Conservation (phyloP, 164 flowering plant species). For the Dillenia suffruticosa region DNA sequence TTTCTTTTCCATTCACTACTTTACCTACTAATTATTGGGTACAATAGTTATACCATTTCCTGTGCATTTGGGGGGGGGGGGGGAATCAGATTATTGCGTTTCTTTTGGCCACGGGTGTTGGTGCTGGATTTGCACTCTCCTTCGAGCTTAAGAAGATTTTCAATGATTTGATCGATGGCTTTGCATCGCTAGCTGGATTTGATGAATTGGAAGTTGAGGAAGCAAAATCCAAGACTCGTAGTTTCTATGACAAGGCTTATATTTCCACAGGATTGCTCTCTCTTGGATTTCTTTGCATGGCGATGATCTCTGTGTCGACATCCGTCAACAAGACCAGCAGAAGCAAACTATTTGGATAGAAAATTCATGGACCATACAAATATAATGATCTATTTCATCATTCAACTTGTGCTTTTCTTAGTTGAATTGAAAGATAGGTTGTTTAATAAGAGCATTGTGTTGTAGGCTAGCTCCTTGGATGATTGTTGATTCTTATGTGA, state of each 20-base stretch:
- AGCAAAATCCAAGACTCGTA: conserved; percentile 3
- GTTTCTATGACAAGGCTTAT: conserved; percentile 24
- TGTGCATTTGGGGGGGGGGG: too few relatives aligned
- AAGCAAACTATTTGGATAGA: conserved; percentile 7
- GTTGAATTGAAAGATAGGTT: too few relatives aligned
- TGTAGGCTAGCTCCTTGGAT: too few relatives aligned
- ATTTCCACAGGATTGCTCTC: conserved; percentile 26
- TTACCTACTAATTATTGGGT: neutral
- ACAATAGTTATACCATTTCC: too few relatives aligned
- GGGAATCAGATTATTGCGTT: conserved; percentile 29
- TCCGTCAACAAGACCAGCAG: conserved; percentile 8
- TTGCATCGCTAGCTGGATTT: neutral
- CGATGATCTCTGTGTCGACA: conserved; percentile 25
- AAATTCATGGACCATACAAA: too few relatives aligned
- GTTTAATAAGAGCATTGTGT: too few relatives aligned
- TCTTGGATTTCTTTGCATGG: conserved; percentile 30
- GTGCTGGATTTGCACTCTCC: conserved; percentile 37
- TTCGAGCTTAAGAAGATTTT: conserved; percentile 28
- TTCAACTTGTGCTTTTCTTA: too few relatives aligned
- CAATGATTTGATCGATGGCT: neutral
- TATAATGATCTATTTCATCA: too few relatives aligned
- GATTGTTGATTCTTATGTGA: too few relatives aligned
- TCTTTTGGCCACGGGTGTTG: conserved; percentile 36
- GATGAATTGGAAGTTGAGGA: conserved; percentile 3
- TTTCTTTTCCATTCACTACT: neutral